These are phyloP conservation scores for Zoysia japonica DNA, from an alignment of 176 grass and related monocot species.

Conservation along the genomic window DNA sequence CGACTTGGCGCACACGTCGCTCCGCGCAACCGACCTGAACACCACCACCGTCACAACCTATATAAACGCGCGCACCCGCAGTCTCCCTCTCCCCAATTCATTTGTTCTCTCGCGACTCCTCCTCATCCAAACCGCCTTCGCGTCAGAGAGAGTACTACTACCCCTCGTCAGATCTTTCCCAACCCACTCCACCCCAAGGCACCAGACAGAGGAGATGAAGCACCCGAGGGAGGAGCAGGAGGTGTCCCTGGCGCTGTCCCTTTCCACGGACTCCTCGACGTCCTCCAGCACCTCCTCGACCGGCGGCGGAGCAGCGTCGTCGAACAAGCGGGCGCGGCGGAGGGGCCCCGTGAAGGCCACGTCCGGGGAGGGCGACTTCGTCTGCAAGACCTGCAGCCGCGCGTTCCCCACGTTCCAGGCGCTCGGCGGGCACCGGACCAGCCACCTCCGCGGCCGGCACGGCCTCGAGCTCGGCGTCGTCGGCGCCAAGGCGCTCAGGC, in stretches of 20 bases:
- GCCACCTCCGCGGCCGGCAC: constrained; percentile 47
- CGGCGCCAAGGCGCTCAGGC: constrained; percentile 35
- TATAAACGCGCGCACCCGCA: background rate
- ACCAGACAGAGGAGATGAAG: constrained; percentile 22
- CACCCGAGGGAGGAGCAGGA: background rate
- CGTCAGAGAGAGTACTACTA: too few species aligned
- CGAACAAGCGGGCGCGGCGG: background rate
- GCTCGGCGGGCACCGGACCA: constrained; percentile 60
- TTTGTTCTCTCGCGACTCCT: too few species aligned
- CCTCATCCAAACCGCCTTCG: too few species aligned
- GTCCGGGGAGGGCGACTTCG: constrained; percentile 49
- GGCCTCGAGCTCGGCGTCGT: constrained; percentile 28
- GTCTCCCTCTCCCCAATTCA: too few species aligned
- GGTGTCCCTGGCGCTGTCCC: constrained; percentile 40
- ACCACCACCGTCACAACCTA: background rate
- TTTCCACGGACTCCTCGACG: constrained; percentile 21
- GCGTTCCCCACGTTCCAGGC: constrained; percentile 66
- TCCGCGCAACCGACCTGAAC: background rate
- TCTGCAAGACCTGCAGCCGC: constrained; percentile 51
- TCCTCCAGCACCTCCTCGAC: background rate
- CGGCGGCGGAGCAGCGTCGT: background rate
- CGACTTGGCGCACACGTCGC: constrained; percentile 34
- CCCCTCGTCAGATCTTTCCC: too few species aligned
- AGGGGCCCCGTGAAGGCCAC: background rate
- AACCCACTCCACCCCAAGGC: too few species aligned